Evolutionary conservation across 768 basidiomycete genomes (phyloP), one percentile per base, ranked within the genome.

Genomic region (Calocera viscosa): DNA sequence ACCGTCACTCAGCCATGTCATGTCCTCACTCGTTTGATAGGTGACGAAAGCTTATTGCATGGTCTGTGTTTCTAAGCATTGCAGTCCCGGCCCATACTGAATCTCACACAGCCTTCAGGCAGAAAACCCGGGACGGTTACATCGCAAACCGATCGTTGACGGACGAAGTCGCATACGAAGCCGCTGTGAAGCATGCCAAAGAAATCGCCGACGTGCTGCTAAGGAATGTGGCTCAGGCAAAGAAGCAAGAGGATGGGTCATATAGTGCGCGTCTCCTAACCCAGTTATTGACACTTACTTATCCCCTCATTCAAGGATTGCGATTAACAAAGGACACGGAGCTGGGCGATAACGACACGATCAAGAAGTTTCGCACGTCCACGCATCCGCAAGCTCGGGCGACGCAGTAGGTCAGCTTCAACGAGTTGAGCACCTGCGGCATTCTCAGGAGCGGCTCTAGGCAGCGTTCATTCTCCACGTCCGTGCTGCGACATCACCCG

Each of bases 211-310:
- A 78, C 26, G 84, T 90, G 38, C 74, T 97, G 68, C 80, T 88
- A 69, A 84, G 78, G 74, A 97, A 98, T 74, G 80, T 98, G 49
- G 93, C 92, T 0, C 94, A 97, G 75, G 94, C 86, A 1, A 75
- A 78, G 49, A 82, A 78, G 71, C 76, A 68, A 32, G 76, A 76
- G 16, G 73, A 77, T 34, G 84, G 83, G 32, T 78, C 82, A 33
- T 90, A 85, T 82, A 83, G 87, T 89, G 74, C 69, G 83, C 73
- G 24, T 10, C 19, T 32, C 32, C 47, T 17, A n/a, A 17, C 11
- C 22, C 10, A 1, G 16, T 32, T 38, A 14, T 28, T 22, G 34
- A 19, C 5, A 34, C 34, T 33, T 11, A 43, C 66, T 69, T 66
- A 67, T 16, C 38, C 69, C 2, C 49, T 69, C 30, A 65, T 70